A percentile compares a stretch with the other conserved stretches of the same genome.
phyloP scores from a whole-genome alignment of 192 early-diverging fungal genomes.

The Backusella liffmaniae region DNA sequence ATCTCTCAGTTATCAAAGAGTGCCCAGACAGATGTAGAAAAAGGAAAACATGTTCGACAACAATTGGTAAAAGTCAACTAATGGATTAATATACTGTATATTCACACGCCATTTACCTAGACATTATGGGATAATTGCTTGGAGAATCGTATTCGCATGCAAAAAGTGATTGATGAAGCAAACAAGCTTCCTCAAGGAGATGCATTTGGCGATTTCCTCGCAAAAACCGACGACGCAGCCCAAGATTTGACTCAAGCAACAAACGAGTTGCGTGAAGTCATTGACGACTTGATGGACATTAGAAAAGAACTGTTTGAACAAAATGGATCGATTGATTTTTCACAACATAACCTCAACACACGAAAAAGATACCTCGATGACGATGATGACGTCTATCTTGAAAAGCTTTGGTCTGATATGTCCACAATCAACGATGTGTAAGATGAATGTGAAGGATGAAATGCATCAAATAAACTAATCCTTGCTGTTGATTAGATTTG shows the following conservation, averaged over 20 bases:
- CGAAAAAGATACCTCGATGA: constrained; percentile 50
- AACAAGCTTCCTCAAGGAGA: constrained; percentile 76
- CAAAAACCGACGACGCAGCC: constrained; percentile 15
- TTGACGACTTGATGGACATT: constrained; percentile 44
- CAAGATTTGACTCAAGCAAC: constrained; percentile 32
- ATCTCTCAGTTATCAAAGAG: constrained; percentile 74
- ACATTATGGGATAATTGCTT: constrained; percentile 79
- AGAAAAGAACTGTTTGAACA: constrained; percentile 30
- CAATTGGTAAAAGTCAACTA: constrained; percentile 68
- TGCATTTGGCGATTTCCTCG: constrained; percentile 16
- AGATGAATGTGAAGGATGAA: neutral
- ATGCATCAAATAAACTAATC: neutral
- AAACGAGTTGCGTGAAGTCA: constrained; percentile 33
- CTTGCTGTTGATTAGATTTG: constrained; percentile 43
- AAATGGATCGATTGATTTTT: constrained; percentile 41
- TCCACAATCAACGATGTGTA: constrained; percentile 53
- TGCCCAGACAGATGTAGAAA: constrained; percentile 79
- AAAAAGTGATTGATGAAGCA: constrained; percentile 70
- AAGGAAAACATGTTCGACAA: constrained; percentile 86
- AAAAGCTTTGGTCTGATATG: constrained; percentile 59
- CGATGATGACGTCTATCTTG: constrained; percentile 44
- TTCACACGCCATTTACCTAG: constrained; percentile 18
- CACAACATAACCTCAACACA: constrained; percentile 24
- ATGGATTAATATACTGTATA: neutral
- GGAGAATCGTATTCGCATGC: constrained; percentile 86